These are phyloP conservation scores for Auricularia auricula-judae DNA, from an alignment of 768 basidiomycete genomes.

Conservation along the genomic window DNA sequence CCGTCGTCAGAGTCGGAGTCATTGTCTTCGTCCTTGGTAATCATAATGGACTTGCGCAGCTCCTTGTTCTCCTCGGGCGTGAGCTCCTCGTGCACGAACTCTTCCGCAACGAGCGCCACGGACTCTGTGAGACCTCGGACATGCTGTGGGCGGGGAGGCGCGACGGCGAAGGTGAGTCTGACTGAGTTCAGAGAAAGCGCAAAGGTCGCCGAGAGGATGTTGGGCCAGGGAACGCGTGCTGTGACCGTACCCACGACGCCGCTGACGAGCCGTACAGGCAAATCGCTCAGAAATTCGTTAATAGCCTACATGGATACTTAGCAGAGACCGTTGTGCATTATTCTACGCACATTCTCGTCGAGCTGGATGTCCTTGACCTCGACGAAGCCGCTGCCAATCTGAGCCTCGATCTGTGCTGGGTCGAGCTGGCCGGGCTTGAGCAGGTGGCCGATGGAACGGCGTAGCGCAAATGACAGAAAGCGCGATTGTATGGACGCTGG, in stretches of 20 bases:
- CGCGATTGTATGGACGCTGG: constrained; percentile 61
- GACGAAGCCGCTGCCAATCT: constrained; percentile 84
- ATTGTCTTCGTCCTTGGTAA: constrained; percentile 16
- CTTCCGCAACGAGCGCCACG: constrained; percentile 73
- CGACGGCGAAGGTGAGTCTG: constrained; percentile 42
- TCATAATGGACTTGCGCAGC: constrained; percentile 45
- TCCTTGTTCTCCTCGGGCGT: constrained; percentile 57
- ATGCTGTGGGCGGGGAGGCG: constrained; percentile 21
- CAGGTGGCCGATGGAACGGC: constrained; percentile 72
- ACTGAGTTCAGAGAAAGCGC: constrained; percentile 60
- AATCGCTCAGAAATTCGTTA: constrained; percentile 49
- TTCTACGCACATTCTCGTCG: constrained; percentile 50
- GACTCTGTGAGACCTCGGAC: constrained; percentile 54
- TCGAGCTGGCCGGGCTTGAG: constrained; percentile 86
- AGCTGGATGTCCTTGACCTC: constrained; percentile 79
- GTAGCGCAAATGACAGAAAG: constrained; percentile 83
- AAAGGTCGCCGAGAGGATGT: constrained; percentile 64
- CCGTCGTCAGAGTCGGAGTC: constrained; percentile 7
- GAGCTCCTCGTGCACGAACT: constrained; percentile 79
- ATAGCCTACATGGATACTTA: constrained; percentile 47
- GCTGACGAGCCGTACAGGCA: constrained; percentile 58
- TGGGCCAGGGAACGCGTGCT: constrained; percentile 76
- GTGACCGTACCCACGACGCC: constrained; percentile 68
- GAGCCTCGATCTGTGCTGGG: constrained; percentile 76
- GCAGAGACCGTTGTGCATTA: neutral